Conservation (phyloP, 352 stramenopile species). For the Phytophthora citricola region DNA sequence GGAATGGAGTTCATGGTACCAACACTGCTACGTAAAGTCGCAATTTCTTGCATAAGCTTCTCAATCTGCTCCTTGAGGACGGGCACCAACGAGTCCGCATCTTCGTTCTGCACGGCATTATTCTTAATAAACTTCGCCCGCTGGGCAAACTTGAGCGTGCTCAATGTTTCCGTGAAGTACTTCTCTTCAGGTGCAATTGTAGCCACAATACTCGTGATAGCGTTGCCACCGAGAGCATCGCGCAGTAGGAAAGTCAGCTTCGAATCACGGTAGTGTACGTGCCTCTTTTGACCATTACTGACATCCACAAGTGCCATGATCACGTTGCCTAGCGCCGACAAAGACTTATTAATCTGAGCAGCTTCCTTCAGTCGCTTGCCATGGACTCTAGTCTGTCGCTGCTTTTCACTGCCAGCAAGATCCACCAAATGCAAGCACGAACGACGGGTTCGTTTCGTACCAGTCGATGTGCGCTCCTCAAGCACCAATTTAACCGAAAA, state of each 20-base stretch:
- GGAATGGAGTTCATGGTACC: slow-evolving; percentile 7
- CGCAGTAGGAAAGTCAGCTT: slow-evolving; percentile 87
- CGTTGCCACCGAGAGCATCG: slow-evolving; percentile 87
- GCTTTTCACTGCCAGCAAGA: slow-evolving; percentile 89
- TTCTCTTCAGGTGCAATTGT: slow-evolving; percentile 84
- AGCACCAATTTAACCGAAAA: slow-evolving; percentile 95
- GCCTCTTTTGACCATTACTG: slow-evolving; percentile 77
- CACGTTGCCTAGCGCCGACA: slow-evolving; percentile 89
- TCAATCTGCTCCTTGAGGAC: slow-evolving; percentile 82
- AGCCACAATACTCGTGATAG: slow-evolving; percentile 86
- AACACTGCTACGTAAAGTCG: slow-evolving; percentile 31
- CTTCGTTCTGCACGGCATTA: slow-evolving; percentile 87
- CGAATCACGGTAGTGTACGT: slow-evolving; percentile 89
- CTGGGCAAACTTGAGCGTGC: slow-evolving; percentile 89
- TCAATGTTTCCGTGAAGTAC: slow-evolving; percentile 88
- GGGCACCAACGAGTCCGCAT: slow-evolving; percentile 77
- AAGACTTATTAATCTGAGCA: slow-evolving; percentile 91
- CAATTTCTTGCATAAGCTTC: slow-evolving; percentile 69
- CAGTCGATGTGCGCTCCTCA: slow-evolving; percentile 63
- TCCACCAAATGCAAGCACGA: slow-evolving; percentile 89
- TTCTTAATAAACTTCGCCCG: slow-evolving; percentile 92
- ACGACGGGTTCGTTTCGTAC: slow-evolving; percentile 67
- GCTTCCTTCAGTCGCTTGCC: slow-evolving; percentile 90
- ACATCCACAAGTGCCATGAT: slow-evolving; percentile 91
- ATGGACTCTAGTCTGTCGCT: slow-evolving; percentile 78